Base-by-base conservation (phyloP, 2,329 filamentous ascomycete genomes). In the Aaosphaeria pasadenensis region DNA sequence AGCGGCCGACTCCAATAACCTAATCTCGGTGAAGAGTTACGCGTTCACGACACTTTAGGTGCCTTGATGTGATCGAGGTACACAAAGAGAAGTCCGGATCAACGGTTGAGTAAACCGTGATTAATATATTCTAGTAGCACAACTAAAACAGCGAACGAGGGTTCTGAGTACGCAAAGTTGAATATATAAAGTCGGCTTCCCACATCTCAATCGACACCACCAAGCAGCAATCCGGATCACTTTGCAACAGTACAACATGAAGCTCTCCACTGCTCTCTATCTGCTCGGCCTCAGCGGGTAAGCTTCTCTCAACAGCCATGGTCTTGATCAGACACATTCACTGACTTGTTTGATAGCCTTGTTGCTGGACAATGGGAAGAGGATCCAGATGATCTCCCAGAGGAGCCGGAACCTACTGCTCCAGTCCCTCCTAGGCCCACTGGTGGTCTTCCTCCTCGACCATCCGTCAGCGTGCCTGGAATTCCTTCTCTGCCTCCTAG, bases 261-360 rank as follows among this genome's bases (percentile, higher is more conserved):
- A 63, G 57, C 44, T 65, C 52, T 52, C 53, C 31, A 54, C 57
- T 41, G 43, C 58, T 44, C 38, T 61, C 36, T 52, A 51, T 49
- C 28, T 51, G 17, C 45, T 60, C 32, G 57, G 57, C 43, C 44
- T 59, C 33, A 51, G 48, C 51, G 57, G 57, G 58, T 61, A 50
- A 47, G 52, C 30, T 24, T 40, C 9, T 40, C 9, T 36, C 9
- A 36, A 11, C 13, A 9, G 33, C 33, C 33, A 36, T 24, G 17
- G 17, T 36, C 33, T 36, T 36, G 33, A 36, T 36, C 33, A 17
- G 36, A n/a, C 31, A 7, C 17, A 24, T 2, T 45, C 30, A 17
- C 45, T 54, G 40, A 56, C 46, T 9, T 32, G 29, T 24, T 42
- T 9, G 6, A 39, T 30, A 62, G 60, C 53, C 45, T 60, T 38